phyloP scores from a whole-genome alignment of 1,284 basidiomycete species.

The Naganishia sp. region DNA sequence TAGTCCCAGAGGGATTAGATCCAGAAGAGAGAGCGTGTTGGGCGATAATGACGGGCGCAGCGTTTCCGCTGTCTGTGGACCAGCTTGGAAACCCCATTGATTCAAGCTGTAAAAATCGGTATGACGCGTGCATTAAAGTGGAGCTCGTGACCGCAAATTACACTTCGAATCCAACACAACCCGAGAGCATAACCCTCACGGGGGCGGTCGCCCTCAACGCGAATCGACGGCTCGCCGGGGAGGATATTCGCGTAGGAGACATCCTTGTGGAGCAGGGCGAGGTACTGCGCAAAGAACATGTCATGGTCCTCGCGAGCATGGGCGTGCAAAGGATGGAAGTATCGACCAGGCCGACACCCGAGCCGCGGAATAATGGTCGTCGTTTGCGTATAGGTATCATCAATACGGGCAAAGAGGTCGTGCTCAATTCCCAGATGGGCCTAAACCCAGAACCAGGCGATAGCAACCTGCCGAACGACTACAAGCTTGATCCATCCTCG shows the following conservation, averaged over 20 bases:
- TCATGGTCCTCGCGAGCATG: constrained; percentile 30
- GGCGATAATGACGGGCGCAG: constrained; percentile 32
- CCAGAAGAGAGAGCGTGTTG: constrained; percentile 11
- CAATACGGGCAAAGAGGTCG: constrained; percentile 32
- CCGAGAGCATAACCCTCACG: constrained; percentile 21
- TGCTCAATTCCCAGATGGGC: background rate
- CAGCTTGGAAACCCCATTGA: background rate
- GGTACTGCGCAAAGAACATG: constrained; percentile 21
- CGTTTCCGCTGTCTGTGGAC: constrained; percentile 18
- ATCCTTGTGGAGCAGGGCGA: constrained; percentile 3
- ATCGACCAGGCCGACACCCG: background rate
- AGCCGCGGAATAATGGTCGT: background rate
- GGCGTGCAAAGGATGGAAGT: constrained; percentile 8
- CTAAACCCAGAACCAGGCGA: background rate
- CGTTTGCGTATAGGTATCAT: constrained; percentile 25
- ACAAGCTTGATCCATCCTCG: no score
- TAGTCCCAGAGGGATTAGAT: background rate
- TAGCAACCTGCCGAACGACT: background rate
- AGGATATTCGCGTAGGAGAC: constrained; percentile 25
- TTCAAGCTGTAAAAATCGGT: background rate
- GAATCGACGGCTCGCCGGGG: constrained; percentile 28
- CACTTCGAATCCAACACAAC: background rate
- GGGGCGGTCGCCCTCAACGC: constrained; percentile 1
- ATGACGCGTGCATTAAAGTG: constrained; percentile 27
- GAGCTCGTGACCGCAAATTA: constrained; percentile 11